Percentiles rank a stretch among this genome's conserved stretches.
Conservation (phyloP, 2,329 filamentous ascomycete genomes). For the Colletotrichum sansevieriae region DNA sequence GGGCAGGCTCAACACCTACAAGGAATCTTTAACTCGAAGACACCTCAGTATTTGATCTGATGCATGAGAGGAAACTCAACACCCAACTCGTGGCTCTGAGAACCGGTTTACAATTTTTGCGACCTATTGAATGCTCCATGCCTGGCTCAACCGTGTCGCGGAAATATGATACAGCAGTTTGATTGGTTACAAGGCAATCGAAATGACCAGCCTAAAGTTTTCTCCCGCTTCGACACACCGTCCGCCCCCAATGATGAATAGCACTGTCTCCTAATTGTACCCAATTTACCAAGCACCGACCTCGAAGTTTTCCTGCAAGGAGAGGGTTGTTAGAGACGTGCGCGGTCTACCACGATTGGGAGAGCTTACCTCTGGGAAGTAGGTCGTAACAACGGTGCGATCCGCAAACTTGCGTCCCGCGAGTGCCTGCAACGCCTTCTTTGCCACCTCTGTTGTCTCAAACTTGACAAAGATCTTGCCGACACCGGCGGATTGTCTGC, state of each 20-base stretch:
- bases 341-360: background rate
- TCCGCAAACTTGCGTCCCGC: constrained; percentile 97
- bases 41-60: too few species aligned
- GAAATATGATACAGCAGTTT: constrained; percentile 38
- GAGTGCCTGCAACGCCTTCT: constrained; percentile 87
- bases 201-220: constrained; percentile 21
- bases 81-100: background rate
- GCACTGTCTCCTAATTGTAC: background rate
- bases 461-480: constrained; percentile 99
- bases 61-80: background rate
- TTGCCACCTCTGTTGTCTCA: constrained; percentile 80
- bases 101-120: background rate
- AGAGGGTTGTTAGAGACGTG: constrained; percentile 48
- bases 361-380: constrained; percentile 85
- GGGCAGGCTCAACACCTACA: too few species aligned
- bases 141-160: constrained; percentile 16
- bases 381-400: constrained; percentile 95
- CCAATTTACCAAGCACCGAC: constrained; percentile 82
- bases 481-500: constrained; percentile 86
- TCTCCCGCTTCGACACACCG: constrained; percentile 20
- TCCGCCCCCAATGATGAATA: constrained; percentile 10
- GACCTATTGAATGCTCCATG: constrained; percentile 19
- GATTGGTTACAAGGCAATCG: constrained; percentile 38
- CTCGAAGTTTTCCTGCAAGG: constrained; percentile 91
- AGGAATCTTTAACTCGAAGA: too few species aligned